Percentiles rank a stretch among this genome's conserved stretches.
Conservation (phyloP, 1,284 basidiomycete species). For the Papiliotrema laurentii region DNA sequence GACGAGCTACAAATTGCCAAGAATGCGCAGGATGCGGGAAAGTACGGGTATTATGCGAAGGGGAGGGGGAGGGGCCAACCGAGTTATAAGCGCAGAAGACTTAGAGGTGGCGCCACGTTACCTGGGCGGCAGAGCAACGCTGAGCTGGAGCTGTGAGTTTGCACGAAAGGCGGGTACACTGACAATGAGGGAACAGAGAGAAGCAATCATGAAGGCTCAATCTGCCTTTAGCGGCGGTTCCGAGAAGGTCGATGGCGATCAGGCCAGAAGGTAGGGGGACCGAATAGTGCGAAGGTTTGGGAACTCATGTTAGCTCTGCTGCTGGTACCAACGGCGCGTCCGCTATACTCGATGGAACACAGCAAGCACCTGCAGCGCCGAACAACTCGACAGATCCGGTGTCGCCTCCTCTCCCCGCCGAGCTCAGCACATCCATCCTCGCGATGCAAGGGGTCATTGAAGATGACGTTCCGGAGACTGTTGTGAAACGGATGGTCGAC, state of each 20-base stretch:
- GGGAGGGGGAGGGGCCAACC: constrained; percentile 47
- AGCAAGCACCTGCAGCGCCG: not conserved
- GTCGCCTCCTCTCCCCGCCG: constrained; percentile 7
- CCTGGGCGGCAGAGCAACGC: constrained; percentile 13
- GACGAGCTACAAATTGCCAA: constrained; percentile 35
- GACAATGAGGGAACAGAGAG: constrained; percentile 23
- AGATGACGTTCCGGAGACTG: constrained; percentile 19
- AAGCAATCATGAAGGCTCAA: constrained; percentile 32
- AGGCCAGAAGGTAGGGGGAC: not conserved
- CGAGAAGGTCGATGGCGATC: not conserved
- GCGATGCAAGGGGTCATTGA: constrained; percentile 35
- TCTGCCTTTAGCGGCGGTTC: constrained; percentile 38
- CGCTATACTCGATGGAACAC: not conserved
- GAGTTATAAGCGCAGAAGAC: constrained; percentile 55
- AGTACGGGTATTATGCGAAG: constrained; percentile 20
- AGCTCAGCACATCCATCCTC: constrained; percentile 17
- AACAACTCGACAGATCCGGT: not conserved
- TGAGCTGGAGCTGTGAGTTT: constrained; percentile 22
- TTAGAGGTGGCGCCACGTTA: constrained; percentile 30
- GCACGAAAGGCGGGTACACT: not conserved
- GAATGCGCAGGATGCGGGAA: constrained; percentile 15
- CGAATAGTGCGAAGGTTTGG: not conserved
- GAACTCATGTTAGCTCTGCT: not conserved
- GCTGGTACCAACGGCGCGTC: not conserved
- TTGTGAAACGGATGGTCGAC: constrained; percentile 12